Base-by-base conservation (phyloP, 441 rosid species). In the Biscutella laevigata region DNA sequence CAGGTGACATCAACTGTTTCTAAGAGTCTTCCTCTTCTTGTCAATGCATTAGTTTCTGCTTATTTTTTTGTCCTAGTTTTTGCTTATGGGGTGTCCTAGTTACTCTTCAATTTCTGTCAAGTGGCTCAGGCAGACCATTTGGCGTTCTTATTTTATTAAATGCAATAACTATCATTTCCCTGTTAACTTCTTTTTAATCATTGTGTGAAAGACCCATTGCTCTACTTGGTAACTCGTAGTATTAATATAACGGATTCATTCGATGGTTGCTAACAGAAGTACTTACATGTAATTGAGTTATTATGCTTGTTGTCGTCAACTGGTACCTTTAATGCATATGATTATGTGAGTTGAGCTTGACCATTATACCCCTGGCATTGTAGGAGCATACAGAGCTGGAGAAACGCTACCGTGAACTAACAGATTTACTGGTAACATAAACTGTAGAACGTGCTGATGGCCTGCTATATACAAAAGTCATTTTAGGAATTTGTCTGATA, bases 361-460 rank as follows among this genome's bases (percentile, higher is more conserved):
- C 36, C 44, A 26, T 66, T 67, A 34, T 66, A 64, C 64, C 40
- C 40, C 40, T 55, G 41, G 51, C 64, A 65, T 65, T 30, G 53
- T 79, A 94, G 99, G 97, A 94, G 85, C 99, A 89, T 67, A 77
- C 77, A 66, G 99, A 94, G 77, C 86, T 94, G 57, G 99, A 94
- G 77, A 88, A 94, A 66, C 95, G 95, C 48, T 94, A 94, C 69
- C 96, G 96, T 44, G 99, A 89, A 63, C 77, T 94, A 50, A 94
- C 99, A 39, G 99, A 94, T 77, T 72, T 94, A 50, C 72, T 94
- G 97, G 99, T 89, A 84, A 78, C 14, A n/a, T 40, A 7, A 65
- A 53, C 57, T 56, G 17, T 25, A 20, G 8, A 57, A 44, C 20
- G 33, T 26, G 44, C 29, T 27, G 28, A 65, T 63, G n/a, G n/a